phyloP scores from a whole-genome alignment of 1,284 basidiomycete species.

The Coniophora puteana region DNA sequence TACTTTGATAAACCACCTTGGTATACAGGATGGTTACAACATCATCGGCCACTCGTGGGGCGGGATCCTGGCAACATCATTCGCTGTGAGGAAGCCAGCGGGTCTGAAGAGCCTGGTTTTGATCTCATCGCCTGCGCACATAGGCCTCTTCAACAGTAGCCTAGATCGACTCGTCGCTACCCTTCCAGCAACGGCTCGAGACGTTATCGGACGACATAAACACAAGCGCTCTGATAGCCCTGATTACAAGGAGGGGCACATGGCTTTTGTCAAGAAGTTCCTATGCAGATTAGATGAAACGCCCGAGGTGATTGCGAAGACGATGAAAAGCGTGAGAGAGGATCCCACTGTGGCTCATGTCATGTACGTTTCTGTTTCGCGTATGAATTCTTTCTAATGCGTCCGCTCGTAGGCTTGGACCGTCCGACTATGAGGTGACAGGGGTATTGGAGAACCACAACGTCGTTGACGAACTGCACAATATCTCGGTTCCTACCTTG shows the following conservation, averaged over 20 bases:
- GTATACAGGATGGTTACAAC: constrained; percentile 33
- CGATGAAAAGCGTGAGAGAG: constrained; percentile 24
- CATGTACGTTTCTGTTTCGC: constrained; percentile 30
- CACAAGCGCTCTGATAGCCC: too few species aligned
- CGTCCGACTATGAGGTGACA: constrained; percentile 45
- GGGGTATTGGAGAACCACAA: constrained; percentile 49
- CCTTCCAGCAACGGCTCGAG: too few species aligned
- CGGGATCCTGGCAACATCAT: constrained; percentile 40
- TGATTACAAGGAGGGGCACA: constrained; percentile 44
- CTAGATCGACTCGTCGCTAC: too few species aligned
- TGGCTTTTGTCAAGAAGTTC: constrained; percentile 40
- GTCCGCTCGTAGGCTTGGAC: constrained; percentile 39
- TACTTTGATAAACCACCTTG: constrained; percentile 37
- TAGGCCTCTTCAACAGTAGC: too few species aligned
- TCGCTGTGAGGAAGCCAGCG: constrained; percentile 33
- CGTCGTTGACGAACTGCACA: constrained; percentile 38
- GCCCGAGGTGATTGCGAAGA: constrained; percentile 37
- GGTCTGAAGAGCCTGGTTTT: constrained; percentile 41
- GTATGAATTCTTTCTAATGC: constrained; percentile 1
- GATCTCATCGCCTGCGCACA: constrained; percentile 35
- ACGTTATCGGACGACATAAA: too few species aligned
- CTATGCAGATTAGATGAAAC: constrained; percentile 44
- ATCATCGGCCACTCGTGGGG: constrained; percentile 51
- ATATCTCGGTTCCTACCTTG: constrained; percentile 45
- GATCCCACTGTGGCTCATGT: constrained; percentile 49